A percentile compares a stretch with the other conserved stretches of the same genome.
These are phyloP conservation scores for Chamaecrista fasciculata DNA, from an alignment of 306 rosid genomes.

Conservation along the genomic window DNA sequence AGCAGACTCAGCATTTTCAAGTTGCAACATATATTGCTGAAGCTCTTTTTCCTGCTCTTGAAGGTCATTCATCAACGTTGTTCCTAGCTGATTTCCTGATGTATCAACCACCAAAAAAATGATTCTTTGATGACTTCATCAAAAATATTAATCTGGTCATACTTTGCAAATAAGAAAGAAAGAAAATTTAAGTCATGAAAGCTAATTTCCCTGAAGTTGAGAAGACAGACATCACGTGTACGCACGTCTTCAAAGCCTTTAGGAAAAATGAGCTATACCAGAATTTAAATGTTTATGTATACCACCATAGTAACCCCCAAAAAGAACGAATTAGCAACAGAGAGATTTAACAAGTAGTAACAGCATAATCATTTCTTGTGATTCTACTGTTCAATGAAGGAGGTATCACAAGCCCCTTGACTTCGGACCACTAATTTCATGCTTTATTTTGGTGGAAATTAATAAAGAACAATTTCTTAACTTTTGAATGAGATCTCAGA, in stretches of 20 bases:
- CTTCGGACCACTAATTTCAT: neutral
- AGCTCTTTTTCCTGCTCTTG: slow-evolving; percentile 62
- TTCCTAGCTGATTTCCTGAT: slow-evolving; percentile 59
- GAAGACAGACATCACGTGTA: neutral
- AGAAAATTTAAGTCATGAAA: neutral
- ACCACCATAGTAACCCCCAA: neutral
- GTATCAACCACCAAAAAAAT: neutral
- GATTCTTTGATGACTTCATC: neutral
- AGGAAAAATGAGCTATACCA: neutral
- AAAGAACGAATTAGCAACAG: neutral
- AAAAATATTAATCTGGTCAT: neutral
- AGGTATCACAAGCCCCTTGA: neutral
- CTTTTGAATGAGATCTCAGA: neutral
- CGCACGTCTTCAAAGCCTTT: neutral
- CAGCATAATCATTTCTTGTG: neutral
- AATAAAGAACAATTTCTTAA: neutral
- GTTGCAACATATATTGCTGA: slow-evolving; percentile 44
- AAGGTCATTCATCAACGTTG: slow-evolving; percentile 49
- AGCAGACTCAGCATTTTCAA: slow-evolving; percentile 54
- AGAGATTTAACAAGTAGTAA: neutral
- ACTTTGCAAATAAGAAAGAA: neutral
- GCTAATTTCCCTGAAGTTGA: neutral
- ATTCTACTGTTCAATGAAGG: neutral
- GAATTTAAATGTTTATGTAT: neutral
- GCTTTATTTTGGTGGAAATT: neutral